Percentiles rank a stretch among this genome's conserved stretches.
phyloP scores from a whole-genome alignment of 495 filamentous ascomycete species.

The Daldinia vernicosa region DNA sequence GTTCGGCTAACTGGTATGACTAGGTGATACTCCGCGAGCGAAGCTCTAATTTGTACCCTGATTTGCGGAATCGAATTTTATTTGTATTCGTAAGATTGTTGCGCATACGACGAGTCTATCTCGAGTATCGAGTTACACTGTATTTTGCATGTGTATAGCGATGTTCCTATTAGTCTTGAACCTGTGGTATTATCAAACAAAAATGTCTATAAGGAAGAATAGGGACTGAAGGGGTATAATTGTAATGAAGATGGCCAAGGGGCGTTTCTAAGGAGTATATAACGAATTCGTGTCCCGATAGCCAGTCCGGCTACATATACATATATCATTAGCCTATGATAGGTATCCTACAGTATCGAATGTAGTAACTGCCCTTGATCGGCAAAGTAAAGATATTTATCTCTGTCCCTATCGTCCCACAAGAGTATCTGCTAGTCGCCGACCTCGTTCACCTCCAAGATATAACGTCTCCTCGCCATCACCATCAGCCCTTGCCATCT shows the following conservation, averaged over 20 bases:
- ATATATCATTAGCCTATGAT: background rate
- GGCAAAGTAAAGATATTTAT: background rate
- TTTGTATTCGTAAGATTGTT: conserved; percentile 4
- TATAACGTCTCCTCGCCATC: conserved; percentile 65
- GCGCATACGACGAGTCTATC: background rate
- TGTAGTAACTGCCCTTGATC: background rate
- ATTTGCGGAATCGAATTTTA: background rate
- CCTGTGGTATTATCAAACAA: background rate
- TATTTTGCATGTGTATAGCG: background rate
- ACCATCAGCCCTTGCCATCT: conserved; percentile 69
- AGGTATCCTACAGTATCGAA: background rate
- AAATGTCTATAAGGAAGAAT: background rate
- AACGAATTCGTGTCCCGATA: background rate
- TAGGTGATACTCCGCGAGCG: conserved; percentile 18
- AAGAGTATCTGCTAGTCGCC: conserved; percentile 69
- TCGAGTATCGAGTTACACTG: background rate
- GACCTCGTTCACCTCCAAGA: conserved; percentile 76
- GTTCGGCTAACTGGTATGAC: conserved; percentile 9
- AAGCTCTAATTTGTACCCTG: conserved; percentile 17
- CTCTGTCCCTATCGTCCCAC: conserved; percentile 47
- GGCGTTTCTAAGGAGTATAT: background rate
- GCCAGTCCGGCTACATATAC: background rate
- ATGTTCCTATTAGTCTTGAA: background rate
- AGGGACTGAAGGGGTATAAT: background rate
- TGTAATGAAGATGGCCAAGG: background rate